Evolutionary conservation across 768 basidiomycete species (phyloP).

Genomic region (Leucocoprinus birnbaumii): DNA sequence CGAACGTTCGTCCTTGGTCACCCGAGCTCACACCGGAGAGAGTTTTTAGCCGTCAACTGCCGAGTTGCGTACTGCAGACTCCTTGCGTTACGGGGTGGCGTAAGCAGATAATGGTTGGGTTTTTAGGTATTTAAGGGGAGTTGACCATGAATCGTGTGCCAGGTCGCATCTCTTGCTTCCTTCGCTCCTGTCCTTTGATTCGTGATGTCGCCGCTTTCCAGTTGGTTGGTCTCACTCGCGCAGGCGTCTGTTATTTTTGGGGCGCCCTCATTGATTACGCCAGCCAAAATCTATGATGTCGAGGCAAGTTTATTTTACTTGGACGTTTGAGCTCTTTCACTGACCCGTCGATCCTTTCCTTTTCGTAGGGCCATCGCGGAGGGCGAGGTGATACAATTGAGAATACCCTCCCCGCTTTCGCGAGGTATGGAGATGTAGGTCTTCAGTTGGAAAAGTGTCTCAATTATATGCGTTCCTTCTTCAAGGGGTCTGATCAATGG

Average conservation of each 20-base stretch:
- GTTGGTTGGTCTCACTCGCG: neutral
- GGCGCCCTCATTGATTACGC: neutral
- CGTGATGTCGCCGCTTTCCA: neutral
- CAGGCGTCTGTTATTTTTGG: slow-evolving; percentile 2
- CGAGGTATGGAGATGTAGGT: slow-evolving; percentile 48
- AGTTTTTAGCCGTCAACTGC: neutral
- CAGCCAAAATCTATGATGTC: slow-evolving; percentile 11
- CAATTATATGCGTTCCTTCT: slow-evolving; percentile 4
- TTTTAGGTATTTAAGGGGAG: no score
- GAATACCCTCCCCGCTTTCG: slow-evolving; percentile 72
- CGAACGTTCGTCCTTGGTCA: slow-evolving; percentile 2
- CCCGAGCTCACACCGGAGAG: no score
- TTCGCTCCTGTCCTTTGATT: neutral
- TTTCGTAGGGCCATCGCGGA: slow-evolving; percentile 67
- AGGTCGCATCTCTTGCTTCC: neutral
- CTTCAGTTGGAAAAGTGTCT: neutral
- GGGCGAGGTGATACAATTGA: slow-evolving; percentile 75
- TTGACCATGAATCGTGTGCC: neutral
- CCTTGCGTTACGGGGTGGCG: no score
- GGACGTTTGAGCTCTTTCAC: no score
- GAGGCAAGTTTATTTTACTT: slow-evolving; percentile 14
- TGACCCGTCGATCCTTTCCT: neutral
- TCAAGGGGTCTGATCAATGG: slow-evolving; percentile 73
- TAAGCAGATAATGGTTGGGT: no score
- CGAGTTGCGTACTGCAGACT: no score